Conservation (phyloP, 1,139 yeast species). For the Debaryomycetaceae sp. region DNA sequence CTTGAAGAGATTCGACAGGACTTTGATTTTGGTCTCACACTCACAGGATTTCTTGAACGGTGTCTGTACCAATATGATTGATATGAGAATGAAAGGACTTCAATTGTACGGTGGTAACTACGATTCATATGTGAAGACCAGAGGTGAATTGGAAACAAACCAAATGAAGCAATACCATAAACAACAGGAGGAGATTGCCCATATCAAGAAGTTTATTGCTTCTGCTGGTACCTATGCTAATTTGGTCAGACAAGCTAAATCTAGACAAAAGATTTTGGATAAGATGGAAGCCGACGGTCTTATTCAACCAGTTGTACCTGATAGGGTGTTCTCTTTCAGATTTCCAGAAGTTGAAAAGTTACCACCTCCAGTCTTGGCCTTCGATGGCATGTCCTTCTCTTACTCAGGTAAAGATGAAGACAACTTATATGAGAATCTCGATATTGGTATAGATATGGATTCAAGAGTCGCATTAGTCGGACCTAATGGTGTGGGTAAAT, state of each 20-base stretch:
- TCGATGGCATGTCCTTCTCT: conserved; percentile 90
- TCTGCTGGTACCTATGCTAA: conserved; percentile 99
- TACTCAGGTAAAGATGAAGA: conserved; percentile 86
- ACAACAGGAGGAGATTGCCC: conserved; percentile 98
- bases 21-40: conserved; percentile 92
- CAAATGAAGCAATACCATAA: conserved; percentile 96
- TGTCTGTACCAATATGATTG: conserved; percentile 97
- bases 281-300: conserved; percentile 99
- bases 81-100: conserved; percentile 80
- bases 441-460: conserved; percentile 99
- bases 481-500: conserved; percentile 99
- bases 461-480: conserved; percentile 98
- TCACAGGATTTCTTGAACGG: conserved; percentile 99
- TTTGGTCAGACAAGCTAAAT: conserved; percentile 97
- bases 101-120: conserved; percentile 94
- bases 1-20: conserved; percentile 89
- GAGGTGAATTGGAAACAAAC: conserved; percentile 90
- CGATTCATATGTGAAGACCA: conserved; percentile 93
- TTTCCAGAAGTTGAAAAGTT: conserved; percentile 96
- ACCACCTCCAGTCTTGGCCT: conserved; percentile 98
- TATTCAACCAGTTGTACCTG: conserved; percentile 88
- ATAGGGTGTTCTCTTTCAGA: conserved; percentile 87
- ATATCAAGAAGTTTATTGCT: conserved; percentile 97
- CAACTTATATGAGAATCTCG: conserved; percentile 83
- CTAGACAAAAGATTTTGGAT: conserved; percentile 98